Base-by-base conservation (phyloP, 2,329 filamentous ascomycete species). In the Huntiella moniliformis region DNA sequence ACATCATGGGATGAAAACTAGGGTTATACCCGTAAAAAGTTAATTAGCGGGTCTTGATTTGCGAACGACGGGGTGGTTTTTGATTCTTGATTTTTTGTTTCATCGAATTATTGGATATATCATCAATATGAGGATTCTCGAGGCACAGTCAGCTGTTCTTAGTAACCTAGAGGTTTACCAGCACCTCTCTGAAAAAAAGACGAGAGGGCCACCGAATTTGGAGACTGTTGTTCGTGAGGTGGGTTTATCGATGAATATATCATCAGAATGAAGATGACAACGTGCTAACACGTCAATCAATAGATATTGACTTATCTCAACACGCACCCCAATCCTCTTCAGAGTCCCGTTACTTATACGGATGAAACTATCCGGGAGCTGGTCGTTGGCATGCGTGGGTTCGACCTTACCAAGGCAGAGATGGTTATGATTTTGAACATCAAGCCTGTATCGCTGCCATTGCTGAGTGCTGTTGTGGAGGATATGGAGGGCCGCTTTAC, bases 91-190 rank as follows among this genome's bases (percentile, higher is more conserved):
- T 12, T 17, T 31, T 22, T 33, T 44, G 12, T 12, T 10, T 15
- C 13, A 22, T 15, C 39, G 12, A 31, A 7, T 22, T 5, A 42
- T 31, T 32, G 39, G 12, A n/a, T 28, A 28, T 28, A 28, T 43
- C 15, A 16, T 42, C 54, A 58, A 33, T 15, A 77, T 79, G 75
- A 79, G 82, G 70, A 73, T 86, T 56, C 63, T 84, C 54, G 79
- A 81, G 56, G 66, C 79, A 3, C 78, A 84, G 57, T 74, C 74
- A 28, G 78, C 77, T 4, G 68, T 78, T 37, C 65, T 86, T 55
- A 74, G 75, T 57, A 85, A 85, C 59, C 79, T 73, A 52, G 81
- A 85, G 65, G 79, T 85, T 52, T 77, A 77, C 54, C 65, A 70
- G 47, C 79, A 82, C 54, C 61, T 85, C 35, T 61, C 62, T 4